phyloP scores from a whole-genome alignment of 1,284 basidiomycete species.

The Agaricales sp. region DNA sequence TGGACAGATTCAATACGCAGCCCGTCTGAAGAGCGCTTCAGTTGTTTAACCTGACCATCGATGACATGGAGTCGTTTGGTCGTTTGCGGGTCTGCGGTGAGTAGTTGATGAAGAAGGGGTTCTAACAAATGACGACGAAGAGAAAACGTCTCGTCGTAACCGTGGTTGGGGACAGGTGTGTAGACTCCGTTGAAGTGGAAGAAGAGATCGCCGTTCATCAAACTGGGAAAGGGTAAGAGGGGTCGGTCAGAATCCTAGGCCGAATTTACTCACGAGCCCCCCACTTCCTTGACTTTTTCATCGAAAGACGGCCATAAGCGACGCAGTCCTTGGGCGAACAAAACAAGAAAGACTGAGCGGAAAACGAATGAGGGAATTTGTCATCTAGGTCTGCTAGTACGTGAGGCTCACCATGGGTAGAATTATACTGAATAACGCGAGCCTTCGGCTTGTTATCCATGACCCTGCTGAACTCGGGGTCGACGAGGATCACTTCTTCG shows the following conservation, averaged over 20 bases:
- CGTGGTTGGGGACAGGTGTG: background rate
- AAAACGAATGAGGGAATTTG: background rate
- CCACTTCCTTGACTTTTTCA: background rate
- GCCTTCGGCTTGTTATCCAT: conserved; percentile 13
- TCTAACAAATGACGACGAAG: background rate
- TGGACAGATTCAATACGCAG: background rate
- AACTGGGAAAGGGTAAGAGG: background rate
- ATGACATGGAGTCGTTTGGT: background rate
- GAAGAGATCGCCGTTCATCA: background rate
- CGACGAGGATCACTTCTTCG: conserved; percentile 22
- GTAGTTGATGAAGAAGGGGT: background rate
- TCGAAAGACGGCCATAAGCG: background rate
- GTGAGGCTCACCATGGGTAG: conserved; percentile 11
- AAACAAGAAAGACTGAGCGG: background rate
- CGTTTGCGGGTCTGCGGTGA: background rate
- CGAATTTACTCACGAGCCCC: background rate
- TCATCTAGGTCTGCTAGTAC: background rate
- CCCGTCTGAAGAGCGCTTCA: background rate
- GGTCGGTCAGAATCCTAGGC: too few species aligned
- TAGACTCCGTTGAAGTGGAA: background rate
- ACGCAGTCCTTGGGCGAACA: background rate
- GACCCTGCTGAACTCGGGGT: conserved; percentile 17
- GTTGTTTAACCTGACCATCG: background rate
- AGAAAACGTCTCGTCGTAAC: background rate
- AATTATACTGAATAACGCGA: conserved; percentile 19